Evolutionary conservation across 1,284 basidiomycete species (phyloP), one percentile per base, ranked within the genome.

Genomic region (Apiotrichum montevideense): DNA sequence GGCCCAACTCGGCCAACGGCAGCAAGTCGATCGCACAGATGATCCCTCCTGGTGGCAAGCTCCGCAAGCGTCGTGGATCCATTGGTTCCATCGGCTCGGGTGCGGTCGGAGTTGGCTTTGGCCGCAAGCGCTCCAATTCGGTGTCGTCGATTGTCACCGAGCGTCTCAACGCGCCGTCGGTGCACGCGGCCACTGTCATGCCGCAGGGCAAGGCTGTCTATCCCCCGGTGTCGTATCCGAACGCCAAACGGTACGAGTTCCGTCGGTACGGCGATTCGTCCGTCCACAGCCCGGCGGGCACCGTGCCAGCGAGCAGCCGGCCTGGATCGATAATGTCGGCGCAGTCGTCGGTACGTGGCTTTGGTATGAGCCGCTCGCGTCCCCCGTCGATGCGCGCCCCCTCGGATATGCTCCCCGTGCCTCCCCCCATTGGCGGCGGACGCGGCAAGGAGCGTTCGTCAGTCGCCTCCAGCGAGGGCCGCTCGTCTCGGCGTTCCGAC

Each of bases 221-320:
- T 42, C 72, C 75, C 3, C 72, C 72, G 1, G 70, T 77, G 29
- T 73, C 71, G 46, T 76, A 69, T 52, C 75, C 75, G 2, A 61
- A 67, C 0, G 71, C 74, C 14, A 77, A 77, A 59, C 71, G 75
- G 34, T 77, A 77, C 62, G 69, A 66, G 40, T 77, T 77, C 63
- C 65, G 57, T 33, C 61, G 66, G 8, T 71, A 73, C 51, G 71
- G 66, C n/a, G 69, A 67, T 46, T 32, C 41, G 14, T 37, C 46
- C n/a, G 33, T 37, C 4, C 35, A 41, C n/a, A 57, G 47, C 53
- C 49, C 53, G 2, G 34, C 61, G 56, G 14, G 50, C 51, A 35
- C 51, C 50, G 11, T 39, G 49, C 32, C 34, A 3, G 32, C 45
- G 4, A 42, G 48, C 14, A 68, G 69, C 47, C 66, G 75, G 33